phyloP scores from a whole-genome alignment of 495 filamentous ascomycete genomes.

The Penicillium alfredii region DNA sequence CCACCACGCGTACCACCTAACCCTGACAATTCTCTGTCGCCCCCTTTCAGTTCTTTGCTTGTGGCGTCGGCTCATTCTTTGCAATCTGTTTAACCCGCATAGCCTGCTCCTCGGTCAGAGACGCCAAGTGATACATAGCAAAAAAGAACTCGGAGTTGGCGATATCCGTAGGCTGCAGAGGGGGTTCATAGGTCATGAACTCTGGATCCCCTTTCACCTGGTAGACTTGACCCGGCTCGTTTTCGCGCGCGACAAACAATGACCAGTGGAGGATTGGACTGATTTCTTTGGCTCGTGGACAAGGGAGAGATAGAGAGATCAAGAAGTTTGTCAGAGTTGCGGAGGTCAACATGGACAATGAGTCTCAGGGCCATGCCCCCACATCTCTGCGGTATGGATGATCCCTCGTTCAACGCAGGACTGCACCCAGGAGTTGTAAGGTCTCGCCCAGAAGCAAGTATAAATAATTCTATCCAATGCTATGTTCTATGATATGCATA shows the following conservation, averaged over 20 bases:
- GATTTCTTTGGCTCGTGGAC: constrained; percentile 11
- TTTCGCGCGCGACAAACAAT: constrained; percentile 17
- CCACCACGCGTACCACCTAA: constrained; percentile 17
- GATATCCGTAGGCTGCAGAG: constrained; percentile 4
- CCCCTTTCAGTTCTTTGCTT: constrained; percentile 8
- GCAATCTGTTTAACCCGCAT: constrained; percentile 7
- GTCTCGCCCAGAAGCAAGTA: no score
- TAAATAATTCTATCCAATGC: no score
- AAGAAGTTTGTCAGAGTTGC: no score
- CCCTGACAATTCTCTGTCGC: constrained; percentile 25
- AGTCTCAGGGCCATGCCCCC: no score
- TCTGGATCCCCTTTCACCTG: constrained; percentile 22
- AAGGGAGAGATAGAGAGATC: constrained; percentile 19
- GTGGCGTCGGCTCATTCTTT: constrained; percentile 11
- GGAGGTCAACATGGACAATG: no score
- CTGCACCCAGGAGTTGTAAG: no score
- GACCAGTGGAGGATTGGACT: constrained; percentile 22
- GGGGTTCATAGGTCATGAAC: constrained; percentile 18
- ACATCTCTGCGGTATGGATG: no score
- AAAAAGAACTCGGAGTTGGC: background rate
- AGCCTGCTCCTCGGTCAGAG: constrained; percentile 9
- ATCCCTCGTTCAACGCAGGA: no score
- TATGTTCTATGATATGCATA: no score
- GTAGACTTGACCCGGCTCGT: constrained; percentile 9
- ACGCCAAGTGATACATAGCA: constrained; percentile 8